Evolutionary conservation across 371 early-diverging fungal genomes (phyloP), one percentile per base, ranked within the genome.

Genomic region (Mucor ambiguus): DNA sequence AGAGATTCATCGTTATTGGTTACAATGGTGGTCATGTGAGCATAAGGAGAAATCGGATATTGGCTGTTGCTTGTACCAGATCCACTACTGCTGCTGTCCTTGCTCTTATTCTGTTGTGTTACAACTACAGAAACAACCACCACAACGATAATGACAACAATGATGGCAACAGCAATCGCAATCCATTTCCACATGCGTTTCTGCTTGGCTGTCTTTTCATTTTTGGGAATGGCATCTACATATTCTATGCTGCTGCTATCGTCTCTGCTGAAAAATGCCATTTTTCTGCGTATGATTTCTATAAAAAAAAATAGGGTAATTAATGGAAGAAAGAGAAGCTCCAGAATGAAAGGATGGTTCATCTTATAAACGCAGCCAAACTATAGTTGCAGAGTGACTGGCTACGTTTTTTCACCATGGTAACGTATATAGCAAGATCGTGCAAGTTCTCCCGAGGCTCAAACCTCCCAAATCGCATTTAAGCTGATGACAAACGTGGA

Each of bases 81-180:
- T 30, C 33, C 60, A 32, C 55, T 37, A 28, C 22, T 61, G 29
- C 48, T 49, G 16, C 26, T 22, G 3, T 35, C 12, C 12, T 37
- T 62, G 22, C 35, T 66, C 38, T 68, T 67, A 11, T 76, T 74
- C 18, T 70, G 56, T 11, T 70, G 58, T 11, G 70, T 74, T 4
- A 76, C 70, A 12, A 80, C 76, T 3, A 81, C 79, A 16, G 75
- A 69, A 2, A 75, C 73, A 6, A 75, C 81, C 1, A 77, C 62
- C 12, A 81, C 74, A 1, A 77, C 67, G 10, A 78, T 58, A 7
- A 80, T 66, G 2, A 78, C 58, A n/a, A 81, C 48, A 35, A 71
- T 44, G n/a, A 73, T 58, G 18, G 69, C 48, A 22, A 71, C 61
- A n/a, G 57, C 71, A 5, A 69, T 24, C 0, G 59, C 65, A 24